Conservation (phyloP, 2,329 filamentous ascomycete species). For the Hortaea werneckii region DNA sequence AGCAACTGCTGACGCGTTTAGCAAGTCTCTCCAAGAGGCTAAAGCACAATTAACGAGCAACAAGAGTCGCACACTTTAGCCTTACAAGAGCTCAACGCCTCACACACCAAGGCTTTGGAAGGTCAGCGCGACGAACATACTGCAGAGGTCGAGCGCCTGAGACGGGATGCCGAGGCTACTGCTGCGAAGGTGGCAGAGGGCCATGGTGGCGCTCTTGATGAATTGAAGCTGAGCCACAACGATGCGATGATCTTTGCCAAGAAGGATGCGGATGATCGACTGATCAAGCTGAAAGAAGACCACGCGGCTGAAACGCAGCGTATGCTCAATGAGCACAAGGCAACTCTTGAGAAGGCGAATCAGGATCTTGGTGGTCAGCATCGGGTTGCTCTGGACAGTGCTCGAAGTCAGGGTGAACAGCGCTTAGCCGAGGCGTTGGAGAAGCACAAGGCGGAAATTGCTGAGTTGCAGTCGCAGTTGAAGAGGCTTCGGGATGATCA, state of each 20-base stretch:
- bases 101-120: not conserved
- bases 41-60: not conserved
- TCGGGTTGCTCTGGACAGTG: not conserved
- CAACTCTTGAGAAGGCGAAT: not conserved
- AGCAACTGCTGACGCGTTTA: not conserved
- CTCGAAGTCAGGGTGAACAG: not conserved
- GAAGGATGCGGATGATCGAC: not conserved
- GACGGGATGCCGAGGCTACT: constrained; percentile 2
- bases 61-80: not conserved
- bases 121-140: not conserved
- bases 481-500: constrained; percentile 2
- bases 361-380: not conserved
- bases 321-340: not conserved
- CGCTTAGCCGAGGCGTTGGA: not conserved
- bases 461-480: not conserved
- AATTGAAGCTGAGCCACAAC: constrained; percentile 3
- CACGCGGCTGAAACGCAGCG: not conserved
- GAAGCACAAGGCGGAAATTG: constrained; percentile 3
- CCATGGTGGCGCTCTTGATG: constrained; percentile 1
- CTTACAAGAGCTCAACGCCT: not conserved
- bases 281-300: not conserved
- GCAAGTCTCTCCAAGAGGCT: not conserved
- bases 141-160: constrained; percentile 5
- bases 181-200: not conserved
- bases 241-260: not conserved